phyloP scores from a whole-genome alignment of 179 eudicot species.

The Silene vulgaris region DNA sequence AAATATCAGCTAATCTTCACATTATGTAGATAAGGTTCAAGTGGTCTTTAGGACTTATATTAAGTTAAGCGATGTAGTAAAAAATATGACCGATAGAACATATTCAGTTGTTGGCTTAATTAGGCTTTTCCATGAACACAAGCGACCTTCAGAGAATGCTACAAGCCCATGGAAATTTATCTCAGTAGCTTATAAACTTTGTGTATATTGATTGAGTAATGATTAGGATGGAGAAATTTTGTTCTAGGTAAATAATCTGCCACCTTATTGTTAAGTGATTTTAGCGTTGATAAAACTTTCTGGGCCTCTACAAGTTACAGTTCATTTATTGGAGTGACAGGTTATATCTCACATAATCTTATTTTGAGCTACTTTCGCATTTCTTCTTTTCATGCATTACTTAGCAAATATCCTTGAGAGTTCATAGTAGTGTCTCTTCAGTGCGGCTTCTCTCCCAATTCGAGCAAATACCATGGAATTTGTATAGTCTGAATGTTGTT shows the following conservation, averaged over 20 bases:
- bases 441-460: background rate
- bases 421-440: background rate
- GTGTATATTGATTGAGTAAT: background rate
- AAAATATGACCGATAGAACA: background rate
- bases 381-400: constrained; percentile 1
- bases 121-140: too few species aligned
- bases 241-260: background rate
- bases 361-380: background rate
- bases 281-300: background rate
- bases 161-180: background rate
- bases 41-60: background rate
- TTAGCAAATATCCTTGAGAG: background rate
- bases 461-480: background rate
- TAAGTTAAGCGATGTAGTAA: background rate
- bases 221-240: background rate
- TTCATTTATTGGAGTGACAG: background rate
- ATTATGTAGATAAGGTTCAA: background rate
- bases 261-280: constrained; percentile 3
- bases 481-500: background rate
- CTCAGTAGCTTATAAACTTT: background rate
- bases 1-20: background rate
- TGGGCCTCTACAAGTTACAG: background rate
- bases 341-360: background rate
- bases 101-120: background rate
- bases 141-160: background rate